Conservation (phyloP, 345 rosid genomes). For the Schrenkiella parvula region DNA sequence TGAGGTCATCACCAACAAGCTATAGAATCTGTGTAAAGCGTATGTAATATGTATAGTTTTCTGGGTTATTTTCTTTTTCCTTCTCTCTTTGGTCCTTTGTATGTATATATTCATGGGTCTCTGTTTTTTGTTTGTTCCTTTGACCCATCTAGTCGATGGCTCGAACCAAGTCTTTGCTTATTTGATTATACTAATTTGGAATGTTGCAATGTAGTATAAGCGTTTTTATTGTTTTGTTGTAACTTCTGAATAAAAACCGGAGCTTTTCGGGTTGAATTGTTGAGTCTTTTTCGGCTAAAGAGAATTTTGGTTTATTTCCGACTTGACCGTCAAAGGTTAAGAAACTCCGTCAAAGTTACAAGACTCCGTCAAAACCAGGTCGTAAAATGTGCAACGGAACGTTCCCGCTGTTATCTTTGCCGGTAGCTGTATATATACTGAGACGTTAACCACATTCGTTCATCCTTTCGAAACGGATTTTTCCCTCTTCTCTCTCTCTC, state of each 20-base stretch:
- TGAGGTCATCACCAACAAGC: slow-evolving; percentile 2
- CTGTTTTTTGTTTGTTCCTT: slow-evolving; percentile 18
- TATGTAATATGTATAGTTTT: slow-evolving; percentile 30
- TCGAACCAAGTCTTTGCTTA: slow-evolving; percentile 21
- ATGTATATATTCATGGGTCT: slow-evolving; percentile 22
- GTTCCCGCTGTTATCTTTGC: slow-evolving; percentile 1
- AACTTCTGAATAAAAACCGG: neutral
- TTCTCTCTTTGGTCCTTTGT: slow-evolving; percentile 11
- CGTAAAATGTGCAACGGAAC: neutral
- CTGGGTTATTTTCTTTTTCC: neutral
- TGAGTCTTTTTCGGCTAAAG: neutral
- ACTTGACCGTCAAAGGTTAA: slow-evolving; percentile 6
- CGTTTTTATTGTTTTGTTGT: neutral
- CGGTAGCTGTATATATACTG: neutral
- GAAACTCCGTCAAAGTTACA: slow-evolving; percentile 2
- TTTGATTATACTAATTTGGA: slow-evolving; percentile 19
- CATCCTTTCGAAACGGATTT: neutral
- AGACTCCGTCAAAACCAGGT: neutral
- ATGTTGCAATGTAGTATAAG: slow-evolving; percentile 3
- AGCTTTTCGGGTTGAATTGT: neutral
- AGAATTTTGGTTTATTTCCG: neutral
- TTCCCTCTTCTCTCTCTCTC: slow-evolving; percentile 20
- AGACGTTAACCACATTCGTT: slow-evolving; percentile 1
- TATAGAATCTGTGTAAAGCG: slow-evolving; percentile 21
- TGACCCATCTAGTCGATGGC: slow-evolving; percentile 20